These are phyloP conservation scores for Setaria viridis DNA, from an alignment of 202 grass and related monocot species.

Conservation along the genomic window DNA sequence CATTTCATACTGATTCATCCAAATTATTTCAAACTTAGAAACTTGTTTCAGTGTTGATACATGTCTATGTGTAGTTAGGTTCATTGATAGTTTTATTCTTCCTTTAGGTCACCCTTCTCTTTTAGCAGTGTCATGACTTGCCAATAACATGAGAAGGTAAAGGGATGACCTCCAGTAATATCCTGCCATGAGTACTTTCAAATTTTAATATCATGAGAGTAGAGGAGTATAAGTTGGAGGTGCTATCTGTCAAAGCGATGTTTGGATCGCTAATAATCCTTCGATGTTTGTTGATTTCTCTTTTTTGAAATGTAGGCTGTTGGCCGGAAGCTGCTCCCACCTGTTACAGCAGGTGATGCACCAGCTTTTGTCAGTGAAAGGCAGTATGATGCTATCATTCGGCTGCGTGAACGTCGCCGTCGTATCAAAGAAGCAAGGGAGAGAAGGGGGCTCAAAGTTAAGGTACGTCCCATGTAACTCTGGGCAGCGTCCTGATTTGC, in stretches of 20 bases:
- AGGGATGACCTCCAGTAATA: background rate
- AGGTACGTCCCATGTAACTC: slow-evolving; percentile 46
- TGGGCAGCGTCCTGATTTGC: slow-evolving; percentile 17
- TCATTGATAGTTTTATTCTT: slow-evolving; percentile 1
- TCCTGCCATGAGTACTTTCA: background rate
- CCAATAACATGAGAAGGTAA: background rate
- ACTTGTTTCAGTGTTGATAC: background rate
- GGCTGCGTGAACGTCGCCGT: slow-evolving; percentile 38
- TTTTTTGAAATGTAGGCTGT: slow-evolving; percentile 35
- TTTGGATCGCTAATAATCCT: slow-evolving; percentile 4
- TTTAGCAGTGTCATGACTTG: background rate
- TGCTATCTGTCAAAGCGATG: slow-evolving; percentile 27
- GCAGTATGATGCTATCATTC: slow-evolving; percentile 63
- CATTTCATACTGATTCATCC: background rate
- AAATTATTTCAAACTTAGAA: slow-evolving; percentile 6
- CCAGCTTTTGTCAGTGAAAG: slow-evolving; percentile 59
- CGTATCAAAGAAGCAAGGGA: slow-evolving; percentile 43
- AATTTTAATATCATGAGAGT: slow-evolving; percentile 14
- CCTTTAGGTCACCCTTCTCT: background rate
- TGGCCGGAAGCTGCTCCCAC: slow-evolving; percentile 58
- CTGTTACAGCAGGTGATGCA: slow-evolving; percentile 41
- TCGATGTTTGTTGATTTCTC: background rate
- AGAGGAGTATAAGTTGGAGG: background rate
- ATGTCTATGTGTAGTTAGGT: background rate
- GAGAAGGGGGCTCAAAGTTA: slow-evolving; percentile 23